Evolutionary conservation across 176 grass and related monocot genomes (phyloP), one percentile per base, ranked within the genome.

Genomic region (Aegilops sharonensis): DNA sequence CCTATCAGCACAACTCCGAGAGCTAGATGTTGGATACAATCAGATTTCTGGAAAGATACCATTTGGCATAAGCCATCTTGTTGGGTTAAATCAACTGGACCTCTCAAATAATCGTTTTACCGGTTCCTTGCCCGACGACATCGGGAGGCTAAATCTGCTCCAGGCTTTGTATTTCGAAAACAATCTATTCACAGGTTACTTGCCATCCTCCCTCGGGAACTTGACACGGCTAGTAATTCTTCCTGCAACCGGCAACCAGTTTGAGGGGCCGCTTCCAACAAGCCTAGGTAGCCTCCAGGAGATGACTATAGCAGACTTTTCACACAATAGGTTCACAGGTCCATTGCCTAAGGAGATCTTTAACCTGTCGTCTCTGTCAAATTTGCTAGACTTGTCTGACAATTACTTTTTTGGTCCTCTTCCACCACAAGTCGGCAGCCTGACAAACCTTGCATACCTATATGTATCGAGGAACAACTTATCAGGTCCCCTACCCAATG

Each of bases 391-490:
- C 56, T 76, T 94, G 3, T 87, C 82, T 3, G 3, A 77, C 29
- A 91, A 94, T 31, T 35, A n/a, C 30, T 78, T 94, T 48, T 27
- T 43, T 0, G 92, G 89, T 24, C 64, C 85, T 32, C 81, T 91
- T 23, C 92, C 89, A 40, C 27, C 80, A 10, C 61, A 81, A 82
- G 32, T 94, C 13, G 73, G 24, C 7, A 39, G n/a, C 47, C 40
- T 93, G 9, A 85, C 48, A 64, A 89, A 88, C 4, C 80, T 93
- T 5, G 70, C 36, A 3, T 24, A 54, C 17, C 68, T 90, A 11
- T 54, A 85, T 29, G 57, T 93, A 10, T 81, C 83, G 7, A 27
- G 29, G 9, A 93, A 93, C 42, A 82, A 68, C 62, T 72, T 72
- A 12, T 72, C 69, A 23, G 69, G 69, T 10, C 69, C 69, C 35